These are phyloP conservation scores for Batrachochytrium dendrobatidis DNA, from an alignment of 371 early-diverging fungal genomes.

Conservation along the genomic window DNA sequence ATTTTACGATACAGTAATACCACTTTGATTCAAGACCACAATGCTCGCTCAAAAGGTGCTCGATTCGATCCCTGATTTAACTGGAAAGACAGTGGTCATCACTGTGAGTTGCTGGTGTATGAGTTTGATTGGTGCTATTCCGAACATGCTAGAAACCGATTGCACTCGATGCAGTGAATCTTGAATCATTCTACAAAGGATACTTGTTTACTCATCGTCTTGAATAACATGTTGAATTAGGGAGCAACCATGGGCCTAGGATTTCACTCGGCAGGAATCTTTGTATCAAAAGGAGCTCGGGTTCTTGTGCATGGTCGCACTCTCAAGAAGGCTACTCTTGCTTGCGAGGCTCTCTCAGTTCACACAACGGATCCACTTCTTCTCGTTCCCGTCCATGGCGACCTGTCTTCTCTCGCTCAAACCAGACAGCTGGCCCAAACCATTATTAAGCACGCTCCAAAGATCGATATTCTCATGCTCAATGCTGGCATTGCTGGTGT, in stretches of 20 bases:
- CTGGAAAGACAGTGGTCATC: not conserved
- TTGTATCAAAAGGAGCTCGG: constrained; percentile 8
- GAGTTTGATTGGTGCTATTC: too few species aligned
- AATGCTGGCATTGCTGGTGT: constrained; percentile 7
- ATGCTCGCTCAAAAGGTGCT: too few species aligned
- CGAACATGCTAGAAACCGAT: too few species aligned
- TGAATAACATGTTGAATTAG: too few species aligned
- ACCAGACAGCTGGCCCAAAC: constrained; percentile 4
- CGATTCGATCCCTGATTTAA: not conserved
- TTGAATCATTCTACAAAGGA: too few species aligned
- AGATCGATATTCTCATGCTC: constrained; percentile 14
- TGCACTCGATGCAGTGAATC: too few species aligned
- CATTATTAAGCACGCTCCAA: constrained; percentile 4
- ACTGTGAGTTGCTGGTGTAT: not conserved
- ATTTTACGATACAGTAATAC: too few species aligned
- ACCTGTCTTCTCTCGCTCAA: constrained; percentile 1
- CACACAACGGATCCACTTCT: not conserved
- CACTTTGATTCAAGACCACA: too few species aligned
- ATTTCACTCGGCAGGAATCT: constrained; percentile 10
- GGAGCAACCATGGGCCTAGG: constrained; percentile 12
- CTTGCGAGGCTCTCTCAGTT: not conserved
- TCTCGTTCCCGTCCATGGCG: constrained; percentile 4
- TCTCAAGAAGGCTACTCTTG: not conserved
- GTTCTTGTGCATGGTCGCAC: constrained; percentile 5
- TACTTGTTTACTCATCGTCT: too few species aligned